phyloP scores from a whole-genome alignment of 768 basidiomycete species.

The Mrakia frigida region DNA sequence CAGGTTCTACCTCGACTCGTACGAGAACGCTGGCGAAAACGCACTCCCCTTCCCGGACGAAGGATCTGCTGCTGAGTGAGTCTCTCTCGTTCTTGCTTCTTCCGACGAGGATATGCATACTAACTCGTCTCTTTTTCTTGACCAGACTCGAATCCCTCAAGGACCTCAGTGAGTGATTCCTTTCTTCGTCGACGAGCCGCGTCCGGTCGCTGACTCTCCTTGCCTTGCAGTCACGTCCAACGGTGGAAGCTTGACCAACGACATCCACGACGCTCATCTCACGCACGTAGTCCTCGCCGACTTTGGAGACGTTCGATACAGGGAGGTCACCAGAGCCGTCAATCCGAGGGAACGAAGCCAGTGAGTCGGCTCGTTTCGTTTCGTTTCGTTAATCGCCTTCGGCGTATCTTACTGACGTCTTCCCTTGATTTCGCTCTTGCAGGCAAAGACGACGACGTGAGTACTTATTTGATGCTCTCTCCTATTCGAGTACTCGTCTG shows the following conservation, averaged over 20 bases:
- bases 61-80: background rate
- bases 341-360: background rate
- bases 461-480: background rate
- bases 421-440: background rate
- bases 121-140: background rate
- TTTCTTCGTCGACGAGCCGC: background rate
- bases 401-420: background rate
- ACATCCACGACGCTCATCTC: slow-evolving; percentile 67
- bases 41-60: background rate
- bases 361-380: background rate
- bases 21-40: background rate
- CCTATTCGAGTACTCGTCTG: no score
- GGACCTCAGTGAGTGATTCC: background rate
- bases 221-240: slow-evolving; percentile 50
- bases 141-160: background rate
- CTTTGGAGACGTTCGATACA: background rate
- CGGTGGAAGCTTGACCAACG: slow-evolving; percentile 63
- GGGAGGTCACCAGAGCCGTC: background rate
- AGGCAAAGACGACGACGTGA: slow-evolving; percentile 4
- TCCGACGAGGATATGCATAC: background rate
- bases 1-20: background rate
- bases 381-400: background rate
- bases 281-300: slow-evolving; percentile 63
- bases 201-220: background rate
- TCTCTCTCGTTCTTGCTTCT: background rate